These are phyloP conservation scores for Triglochin maritima DNA, from an alignment of 106 monocot species.

Conservation along the genomic window DNA sequence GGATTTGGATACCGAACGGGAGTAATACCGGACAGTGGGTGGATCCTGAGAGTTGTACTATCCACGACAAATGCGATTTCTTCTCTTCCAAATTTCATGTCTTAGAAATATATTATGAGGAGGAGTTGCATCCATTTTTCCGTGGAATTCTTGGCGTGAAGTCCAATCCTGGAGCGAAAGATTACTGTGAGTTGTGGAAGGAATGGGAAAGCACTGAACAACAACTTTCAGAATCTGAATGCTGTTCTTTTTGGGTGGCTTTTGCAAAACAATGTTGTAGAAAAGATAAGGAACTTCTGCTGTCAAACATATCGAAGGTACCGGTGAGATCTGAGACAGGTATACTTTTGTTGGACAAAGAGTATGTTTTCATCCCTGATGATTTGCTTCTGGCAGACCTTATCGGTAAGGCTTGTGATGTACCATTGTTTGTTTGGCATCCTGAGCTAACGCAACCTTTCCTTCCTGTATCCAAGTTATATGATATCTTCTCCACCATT, in stretches of 20 bases:
- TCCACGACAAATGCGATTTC: slow-evolving; percentile 22
- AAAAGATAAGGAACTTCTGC: background rate
- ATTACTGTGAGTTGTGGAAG: slow-evolving; percentile 30
- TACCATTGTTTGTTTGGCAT: slow-evolving; percentile 18
- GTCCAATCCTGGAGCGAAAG: slow-evolving; percentile 5
- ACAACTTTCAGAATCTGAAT: slow-evolving; percentile 1
- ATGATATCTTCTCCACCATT: slow-evolving; percentile 15
- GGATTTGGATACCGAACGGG: slow-evolving; percentile 31
- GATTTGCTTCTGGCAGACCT: slow-evolving; percentile 23
- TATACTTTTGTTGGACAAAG: slow-evolving; percentile 8
- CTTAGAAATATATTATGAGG: slow-evolving; percentile 28
- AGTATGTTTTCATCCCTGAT: slow-evolving; percentile 35
- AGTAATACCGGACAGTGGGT: slow-evolving; percentile 31
- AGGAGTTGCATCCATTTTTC: slow-evolving; percentile 18
- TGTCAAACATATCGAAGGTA: slow-evolving; percentile 13
- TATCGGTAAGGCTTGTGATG: slow-evolving; percentile 5
- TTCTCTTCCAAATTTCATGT: slow-evolving; percentile 17
- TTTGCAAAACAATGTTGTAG: slow-evolving; percentile 17
- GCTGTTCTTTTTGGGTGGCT: slow-evolving; percentile 28
- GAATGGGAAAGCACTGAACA: slow-evolving; percentile 16
- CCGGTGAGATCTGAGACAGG: slow-evolving; percentile 2
- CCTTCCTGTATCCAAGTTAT: slow-evolving; percentile 14
- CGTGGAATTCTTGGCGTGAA: slow-evolving; percentile 11
- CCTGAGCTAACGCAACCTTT: slow-evolving; percentile 12
- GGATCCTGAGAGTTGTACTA: slow-evolving; percentile 11